Conservation (phyloP, 1,284 basidiomycete species). For the Marasmius oreades region DNA sequence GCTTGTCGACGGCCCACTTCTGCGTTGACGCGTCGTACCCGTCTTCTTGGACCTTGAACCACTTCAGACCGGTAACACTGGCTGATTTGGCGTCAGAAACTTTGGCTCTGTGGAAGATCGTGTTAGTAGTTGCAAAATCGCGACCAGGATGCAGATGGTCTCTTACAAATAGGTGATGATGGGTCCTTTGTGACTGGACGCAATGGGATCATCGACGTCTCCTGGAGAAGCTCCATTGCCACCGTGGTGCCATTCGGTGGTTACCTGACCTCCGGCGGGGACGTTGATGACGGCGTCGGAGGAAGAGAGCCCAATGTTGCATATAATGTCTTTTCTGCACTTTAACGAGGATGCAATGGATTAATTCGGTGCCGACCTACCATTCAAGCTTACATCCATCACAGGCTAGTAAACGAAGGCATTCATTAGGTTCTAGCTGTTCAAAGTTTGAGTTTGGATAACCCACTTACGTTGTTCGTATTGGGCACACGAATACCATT, state of each 20-base stretch:
- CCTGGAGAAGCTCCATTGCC: constrained; percentile 39
- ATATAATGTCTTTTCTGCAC: constrained; percentile 39
- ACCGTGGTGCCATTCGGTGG: constrained; percentile 53
- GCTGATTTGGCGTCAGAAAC: constrained; percentile 39
- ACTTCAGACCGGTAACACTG: constrained; percentile 39
- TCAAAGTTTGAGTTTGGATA: not conserved
- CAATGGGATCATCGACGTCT: constrained; percentile 49
- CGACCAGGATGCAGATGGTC: too few species aligned
- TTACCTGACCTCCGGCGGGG: constrained; percentile 46
- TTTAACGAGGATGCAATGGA: not conserved
- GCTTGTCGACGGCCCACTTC: constrained; percentile 44
- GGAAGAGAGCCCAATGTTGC: constrained; percentile 57
- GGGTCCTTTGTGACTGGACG: constrained; percentile 53
- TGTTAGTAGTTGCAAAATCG: not conserved
- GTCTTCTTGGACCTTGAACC: constrained; percentile 43
- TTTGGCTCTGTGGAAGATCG: constrained; percentile 30
- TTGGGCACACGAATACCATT: constrained; percentile 30
- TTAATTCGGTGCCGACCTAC: not conserved
- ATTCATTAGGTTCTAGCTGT: not conserved
- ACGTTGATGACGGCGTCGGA: constrained; percentile 46
- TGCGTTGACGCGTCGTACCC: constrained; percentile 32
- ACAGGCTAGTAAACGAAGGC: constrained; percentile 36
- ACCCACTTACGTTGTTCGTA: constrained; percentile 44
- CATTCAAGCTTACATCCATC: constrained; percentile 50
- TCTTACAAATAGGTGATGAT: constrained; percentile 49